A percentile compares a stretch with the other conserved stretches of the same genome.
phyloP scores from a whole-genome alignment of 768 basidiomycete genomes.

The Butyriboletus loyo region DNA sequence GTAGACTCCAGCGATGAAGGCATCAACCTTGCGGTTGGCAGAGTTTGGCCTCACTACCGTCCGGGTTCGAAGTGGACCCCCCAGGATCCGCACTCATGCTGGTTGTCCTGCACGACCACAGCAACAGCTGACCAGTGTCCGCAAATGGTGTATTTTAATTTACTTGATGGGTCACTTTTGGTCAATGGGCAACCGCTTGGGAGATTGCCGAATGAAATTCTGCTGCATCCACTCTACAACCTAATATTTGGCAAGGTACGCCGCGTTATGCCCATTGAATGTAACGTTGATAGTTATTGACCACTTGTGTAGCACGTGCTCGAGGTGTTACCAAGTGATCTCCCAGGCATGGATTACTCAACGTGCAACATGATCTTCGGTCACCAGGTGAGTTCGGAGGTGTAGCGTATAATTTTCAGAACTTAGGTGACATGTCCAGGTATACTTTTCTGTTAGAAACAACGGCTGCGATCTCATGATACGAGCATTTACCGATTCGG shows the following conservation, averaged over 20 bases:
- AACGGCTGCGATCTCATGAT: slow-evolving; percentile 15
- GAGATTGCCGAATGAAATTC: slow-evolving; percentile 19
- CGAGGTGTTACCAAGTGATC: slow-evolving; percentile 23
- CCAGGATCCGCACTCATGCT: slow-evolving; percentile 12
- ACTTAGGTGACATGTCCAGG: slow-evolving; percentile 4
- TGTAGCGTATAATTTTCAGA: background rate
- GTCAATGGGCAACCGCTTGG: slow-evolving; percentile 27
- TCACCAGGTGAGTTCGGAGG: slow-evolving; percentile 16
- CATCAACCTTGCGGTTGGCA: slow-evolving; percentile 15
- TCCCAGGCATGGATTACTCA: slow-evolving; percentile 26
- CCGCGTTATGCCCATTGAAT: background rate
- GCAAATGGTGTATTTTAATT: slow-evolving; percentile 22
- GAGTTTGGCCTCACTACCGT: slow-evolving; percentile 26
- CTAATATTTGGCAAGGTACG: slow-evolving; percentile 22
- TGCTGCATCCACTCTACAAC: slow-evolving; percentile 18
- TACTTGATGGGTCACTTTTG: slow-evolving; percentile 26
- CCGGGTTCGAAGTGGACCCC: slow-evolving; percentile 20
- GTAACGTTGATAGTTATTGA: background rate
- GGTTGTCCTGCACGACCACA: slow-evolving; percentile 23
- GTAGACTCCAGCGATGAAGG: slow-evolving; percentile 4
- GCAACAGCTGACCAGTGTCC: slow-evolving; percentile 2
- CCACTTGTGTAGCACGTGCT: slow-evolving; percentile 14
- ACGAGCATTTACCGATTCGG: slow-evolving; percentile 2
- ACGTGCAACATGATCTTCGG: slow-evolving; percentile 13
- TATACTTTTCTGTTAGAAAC: slow-evolving; percentile 22